Base-by-base conservation (phyloP, 2,329 filamentous ascomycete species). In the Grosmannia penicillata region DNA sequence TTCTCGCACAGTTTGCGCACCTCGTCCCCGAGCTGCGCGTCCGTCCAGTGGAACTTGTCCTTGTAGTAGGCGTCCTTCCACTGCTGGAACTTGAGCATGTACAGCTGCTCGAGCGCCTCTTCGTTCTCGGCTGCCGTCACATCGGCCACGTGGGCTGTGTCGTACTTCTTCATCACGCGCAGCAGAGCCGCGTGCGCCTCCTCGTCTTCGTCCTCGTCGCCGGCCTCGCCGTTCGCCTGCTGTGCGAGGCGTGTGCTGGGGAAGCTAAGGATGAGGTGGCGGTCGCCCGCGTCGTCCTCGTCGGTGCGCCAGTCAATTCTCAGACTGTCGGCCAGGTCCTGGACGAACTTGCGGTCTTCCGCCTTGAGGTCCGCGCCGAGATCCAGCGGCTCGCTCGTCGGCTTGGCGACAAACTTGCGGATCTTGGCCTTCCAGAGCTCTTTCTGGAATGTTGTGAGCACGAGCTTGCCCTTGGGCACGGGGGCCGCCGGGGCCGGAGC, bases 61-160 rank as follows among this genome's bases (percentile, higher is more conserved):
- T 73, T 66, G 59, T 98, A 98, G 60, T 98, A 94, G 44, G 82
- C 78, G 56, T 93, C 79, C 63, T 95, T 98, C 91, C 91, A 98
- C 40, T 78, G 73, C 44, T 77, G 66, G 54, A 96, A 96, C 53
- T 93, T 94, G 48, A 82, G 66, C 50, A 95, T 77, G 56, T 98
- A 98, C 49, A 91, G 79, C 54, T 79, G 71, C 49, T 93, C 75
- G 57, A 89, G 82, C 15, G 79, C 73, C 36, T 74, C 70, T 55
- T 91, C 78, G 14, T 81, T 81, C 51, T 94, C 82, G 47, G 86
- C 82, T 1, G 78, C 63, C 2, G 81, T 80, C 34, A 84, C 60
- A 50, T 96, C 87, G 28, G 91, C 68, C 19, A 94, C 75, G 51
- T 82, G 76, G 18, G 91, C 91, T 47, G 84, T 89, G 51, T 96